phyloP scores from a whole-genome alignment of 257 asterid species.

The Nicotiana obtusifolia region DNA sequence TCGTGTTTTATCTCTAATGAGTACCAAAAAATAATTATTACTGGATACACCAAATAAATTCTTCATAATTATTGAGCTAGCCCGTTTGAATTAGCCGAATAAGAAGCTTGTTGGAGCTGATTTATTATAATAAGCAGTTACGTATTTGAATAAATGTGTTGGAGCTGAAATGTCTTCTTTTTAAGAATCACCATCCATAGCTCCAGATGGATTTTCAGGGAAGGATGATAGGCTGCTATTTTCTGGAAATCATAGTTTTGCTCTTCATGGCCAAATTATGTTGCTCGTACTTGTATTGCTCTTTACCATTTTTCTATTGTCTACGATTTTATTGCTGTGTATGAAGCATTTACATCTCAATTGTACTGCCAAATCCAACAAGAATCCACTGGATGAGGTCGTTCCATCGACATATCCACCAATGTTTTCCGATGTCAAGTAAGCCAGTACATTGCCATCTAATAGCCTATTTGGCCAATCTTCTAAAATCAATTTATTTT shows the following conservation, averaged over 20 bases:
- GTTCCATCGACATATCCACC: not conserved
- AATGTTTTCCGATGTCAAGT: not conserved
- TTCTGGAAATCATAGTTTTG: not conserved
- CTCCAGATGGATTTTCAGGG: not conserved
- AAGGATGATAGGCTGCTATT: not conserved
- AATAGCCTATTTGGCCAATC: too few relatives aligned
- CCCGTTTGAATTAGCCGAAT: too few relatives aligned
- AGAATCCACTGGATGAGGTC: not conserved
- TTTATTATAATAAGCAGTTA: too few relatives aligned
- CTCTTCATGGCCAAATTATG: constrained; percentile 2
- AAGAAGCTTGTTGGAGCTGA: too few relatives aligned
- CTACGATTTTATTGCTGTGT: not conserved
- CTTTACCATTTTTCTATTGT: not conserved
- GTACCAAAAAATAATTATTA: not conserved
- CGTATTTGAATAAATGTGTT: too few relatives aligned
- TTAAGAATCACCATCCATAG: not conserved
- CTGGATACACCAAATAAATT: too few relatives aligned
- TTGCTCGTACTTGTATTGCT: not conserved
- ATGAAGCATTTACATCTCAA: not conserved
- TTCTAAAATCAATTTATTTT: too few relatives aligned
- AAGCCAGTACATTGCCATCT: not conserved
- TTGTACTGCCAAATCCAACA: not conserved
- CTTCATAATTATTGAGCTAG: not conserved
- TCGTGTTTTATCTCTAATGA: not conserved
- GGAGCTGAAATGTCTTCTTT: not conserved